Percentiles rank a stretch among this genome's conserved stretches.
Evolutionary conservation across 2,329 filamentous ascomycete genomes (phyloP).

Genomic region (Karstenula rhodostoma): DNA sequence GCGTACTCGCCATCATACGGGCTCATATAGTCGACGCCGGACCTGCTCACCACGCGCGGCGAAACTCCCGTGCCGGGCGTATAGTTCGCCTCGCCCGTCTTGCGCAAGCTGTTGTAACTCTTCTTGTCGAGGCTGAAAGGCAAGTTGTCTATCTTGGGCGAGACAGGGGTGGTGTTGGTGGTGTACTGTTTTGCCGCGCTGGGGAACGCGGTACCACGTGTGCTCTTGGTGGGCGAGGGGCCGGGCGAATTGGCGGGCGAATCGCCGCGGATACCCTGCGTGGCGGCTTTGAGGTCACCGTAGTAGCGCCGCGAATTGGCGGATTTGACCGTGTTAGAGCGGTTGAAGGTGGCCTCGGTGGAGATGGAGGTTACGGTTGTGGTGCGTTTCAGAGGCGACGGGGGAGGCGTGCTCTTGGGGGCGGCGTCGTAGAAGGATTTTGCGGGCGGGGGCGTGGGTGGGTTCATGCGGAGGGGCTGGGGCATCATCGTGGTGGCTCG

Average conservation of each 20-base stretch:
- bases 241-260: constrained; percentile 34
- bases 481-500: constrained; percentile 43
- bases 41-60: constrained; percentile 55
- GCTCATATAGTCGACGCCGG: constrained; percentile 56
- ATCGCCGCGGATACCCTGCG: constrained; percentile 43
- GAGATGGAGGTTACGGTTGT: constrained; percentile 37
- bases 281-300: constrained; percentile 56
- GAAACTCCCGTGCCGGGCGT: constrained; percentile 45
- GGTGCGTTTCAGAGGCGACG: constrained; percentile 34
- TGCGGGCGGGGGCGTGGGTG: constrained; percentile 51
- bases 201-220: constrained; percentile 29
- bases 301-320: constrained; percentile 55
- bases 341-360: constrained; percentile 40
- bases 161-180: constrained; percentile 33
- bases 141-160: constrained; percentile 22
- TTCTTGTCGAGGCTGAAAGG: constrained; percentile 46
- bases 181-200: constrained; percentile 44
- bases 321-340: constrained; percentile 35
- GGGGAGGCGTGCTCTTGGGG: constrained; percentile 22
- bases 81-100: constrained; percentile 43
- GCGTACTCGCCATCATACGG: constrained; percentile 42
- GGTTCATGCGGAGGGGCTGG: constrained; percentile 58
- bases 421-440: constrained; percentile 23
- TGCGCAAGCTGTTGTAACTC: constrained; percentile 39
- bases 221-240: constrained; percentile 34